These are phyloP conservation scores for Brassica carinata DNA, from an alignment of 345 rosid genomes.

Conservation along the genomic window DNA sequence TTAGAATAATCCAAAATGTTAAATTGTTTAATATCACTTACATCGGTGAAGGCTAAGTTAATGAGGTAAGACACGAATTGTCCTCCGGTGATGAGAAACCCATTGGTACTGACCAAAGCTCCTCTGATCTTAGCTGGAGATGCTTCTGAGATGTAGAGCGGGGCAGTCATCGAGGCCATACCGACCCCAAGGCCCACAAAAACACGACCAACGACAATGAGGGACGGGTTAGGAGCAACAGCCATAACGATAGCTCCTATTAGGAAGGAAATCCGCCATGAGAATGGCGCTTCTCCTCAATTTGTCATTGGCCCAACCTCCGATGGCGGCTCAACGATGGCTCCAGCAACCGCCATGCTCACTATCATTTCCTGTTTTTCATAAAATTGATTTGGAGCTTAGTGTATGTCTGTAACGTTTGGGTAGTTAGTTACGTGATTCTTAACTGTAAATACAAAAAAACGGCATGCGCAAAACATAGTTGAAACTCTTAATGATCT, in stretches of 20 bases:
- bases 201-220: conserved; percentile 67
- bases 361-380: conserved; percentile 76
- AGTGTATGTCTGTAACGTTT: conserved; percentile 4
- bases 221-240: conserved; percentile 58
- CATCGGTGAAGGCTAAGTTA: conserved; percentile 79
- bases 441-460: conserved; percentile 5
- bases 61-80: conserved; percentile 87
- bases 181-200: conserved; percentile 91
- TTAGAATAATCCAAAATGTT: background rate
- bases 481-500: background rate
- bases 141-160: conserved; percentile 88
- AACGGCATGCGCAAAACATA: background rate
- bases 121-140: conserved; percentile 89
- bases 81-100: conserved; percentile 85
- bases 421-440: background rate
- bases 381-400: background rate
- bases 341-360: conserved; percentile 92
- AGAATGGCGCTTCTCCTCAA: conserved; percentile 59
- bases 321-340: conserved; percentile 77
- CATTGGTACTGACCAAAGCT: conserved; percentile 85
- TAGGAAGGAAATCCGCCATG: conserved; percentile 69
- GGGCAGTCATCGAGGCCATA: conserved; percentile 94
- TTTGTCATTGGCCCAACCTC: conserved; percentile 81
- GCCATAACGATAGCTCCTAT: conserved; percentile 84
- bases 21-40: conserved; percentile 27